phyloP scores from a whole-genome alignment of 1,139 yeast species.

The Yamadazyma buinensis region DNA sequence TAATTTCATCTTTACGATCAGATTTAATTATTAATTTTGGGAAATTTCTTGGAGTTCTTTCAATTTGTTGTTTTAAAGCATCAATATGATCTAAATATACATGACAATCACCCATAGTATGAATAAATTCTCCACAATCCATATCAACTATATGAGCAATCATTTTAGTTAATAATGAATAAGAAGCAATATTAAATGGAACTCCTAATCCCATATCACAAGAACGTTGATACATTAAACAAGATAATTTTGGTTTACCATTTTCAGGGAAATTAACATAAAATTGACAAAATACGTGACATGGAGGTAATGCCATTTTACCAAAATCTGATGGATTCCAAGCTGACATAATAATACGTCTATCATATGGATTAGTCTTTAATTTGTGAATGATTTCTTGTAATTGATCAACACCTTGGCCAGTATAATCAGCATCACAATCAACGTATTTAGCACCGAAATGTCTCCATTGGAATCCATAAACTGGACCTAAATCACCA shows the following conservation, averaged over 20 bases:
- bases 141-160: constrained; percentile 90
- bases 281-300: constrained; percentile 95
- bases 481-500: constrained; percentile 97
- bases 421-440: constrained; percentile 82
- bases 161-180: constrained; percentile 89
- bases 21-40: constrained; percentile 74
- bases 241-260: constrained; percentile 65
- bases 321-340: constrained; percentile 98
- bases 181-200: constrained; percentile 96
- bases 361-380: constrained; percentile 85
- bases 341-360: constrained; percentile 91
- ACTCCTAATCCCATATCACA: constrained; percentile 99
- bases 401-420: constrained; percentile 88
- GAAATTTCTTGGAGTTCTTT: constrained; percentile 70
- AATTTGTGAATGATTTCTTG: constrained; percentile 74
- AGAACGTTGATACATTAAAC: constrained; percentile 92
- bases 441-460: constrained; percentile 90
- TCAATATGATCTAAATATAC: constrained; percentile 91
- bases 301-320: constrained; percentile 96
- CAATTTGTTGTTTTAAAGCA: constrained; percentile 75
- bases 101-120: constrained; percentile 96
- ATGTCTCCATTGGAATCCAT: constrained; percentile 99
- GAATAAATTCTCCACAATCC: constrained; percentile 94
- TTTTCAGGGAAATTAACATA: constrained; percentile 75
- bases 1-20: constrained; percentile 43